phyloP scores from a whole-genome alignment of 495 filamentous ascomycete genomes.

The Staphylotrichum tortipilum region DNA sequence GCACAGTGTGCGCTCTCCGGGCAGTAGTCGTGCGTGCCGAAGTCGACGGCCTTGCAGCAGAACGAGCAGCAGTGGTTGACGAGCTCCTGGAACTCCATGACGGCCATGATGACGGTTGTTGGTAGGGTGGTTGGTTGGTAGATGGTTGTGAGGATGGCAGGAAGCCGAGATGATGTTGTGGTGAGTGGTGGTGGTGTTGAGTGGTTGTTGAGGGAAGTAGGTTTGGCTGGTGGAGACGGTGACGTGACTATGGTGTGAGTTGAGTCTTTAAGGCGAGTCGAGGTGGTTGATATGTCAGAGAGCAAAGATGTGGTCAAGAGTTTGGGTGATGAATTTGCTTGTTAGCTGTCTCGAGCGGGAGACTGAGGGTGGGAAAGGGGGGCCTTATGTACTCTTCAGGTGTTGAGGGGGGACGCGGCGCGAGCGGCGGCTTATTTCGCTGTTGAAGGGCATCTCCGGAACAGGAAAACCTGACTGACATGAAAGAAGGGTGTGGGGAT shows the following conservation, averaged over 20 bases:
- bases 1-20: constrained; percentile 35
- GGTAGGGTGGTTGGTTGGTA: too few species aligned
- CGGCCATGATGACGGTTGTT: constrained; percentile 31
- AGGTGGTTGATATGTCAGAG: not conserved
- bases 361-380: not conserved
- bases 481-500: not conserved
- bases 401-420: not conserved
- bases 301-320: not conserved
- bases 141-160: too few species aligned
- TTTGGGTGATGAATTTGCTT: not conserved
- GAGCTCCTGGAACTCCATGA: constrained; percentile 36
- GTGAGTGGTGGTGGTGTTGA: not conserved
- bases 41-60: constrained; percentile 46
- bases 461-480: not conserved
- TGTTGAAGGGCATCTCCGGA: constrained; percentile 1
- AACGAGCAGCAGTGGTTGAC: constrained; percentile 46
- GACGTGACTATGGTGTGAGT: not conserved
- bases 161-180: not conserved
- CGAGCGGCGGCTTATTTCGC: not conserved
- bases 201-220: not conserved
- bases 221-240: not conserved
- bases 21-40: constrained; percentile 46
- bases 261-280: too few species aligned
- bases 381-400: constrained; percentile 2
- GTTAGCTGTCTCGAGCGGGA: not conserved